Percentiles rank a stretch among this genome's conserved stretches.
These are phyloP conservation scores for Aspergillus indologenus DNA, from an alignment of 495 filamentous ascomycete genomes.

Conservation along the genomic window DNA sequence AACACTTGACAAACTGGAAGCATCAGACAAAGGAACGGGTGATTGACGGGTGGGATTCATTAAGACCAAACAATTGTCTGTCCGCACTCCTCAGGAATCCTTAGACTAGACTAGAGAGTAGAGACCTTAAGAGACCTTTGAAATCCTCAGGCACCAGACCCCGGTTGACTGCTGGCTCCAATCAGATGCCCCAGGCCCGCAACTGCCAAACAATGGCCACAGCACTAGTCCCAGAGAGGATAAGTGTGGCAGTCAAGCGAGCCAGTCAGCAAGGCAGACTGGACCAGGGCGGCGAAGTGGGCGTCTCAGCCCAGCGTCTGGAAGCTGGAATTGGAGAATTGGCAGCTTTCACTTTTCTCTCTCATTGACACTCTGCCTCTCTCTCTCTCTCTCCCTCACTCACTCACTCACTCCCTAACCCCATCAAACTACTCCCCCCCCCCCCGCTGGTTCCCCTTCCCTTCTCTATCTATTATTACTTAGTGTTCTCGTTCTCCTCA, in stretches of 20 bases:
- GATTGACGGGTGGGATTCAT: neutral
- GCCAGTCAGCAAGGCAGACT: constrained; percentile 1
- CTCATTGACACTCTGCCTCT: constrained; percentile 18
- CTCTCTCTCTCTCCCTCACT: constrained; percentile 28
- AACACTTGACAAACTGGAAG: neutral
- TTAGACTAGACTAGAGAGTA: too few species aligned
- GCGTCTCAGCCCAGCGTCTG: constrained; percentile 7
- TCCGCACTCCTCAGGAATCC: neutral
- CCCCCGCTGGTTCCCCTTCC: constrained; percentile 15
- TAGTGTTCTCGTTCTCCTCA: constrained; percentile 32
- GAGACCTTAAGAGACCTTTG: neutral
- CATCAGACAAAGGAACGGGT: neutral
- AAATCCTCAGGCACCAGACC: constrained; percentile 1
- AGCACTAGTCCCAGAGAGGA: neutral
- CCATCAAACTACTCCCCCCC: too few species aligned
- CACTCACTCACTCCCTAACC: too few species aligned
- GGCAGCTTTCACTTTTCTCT: constrained; percentile 16
- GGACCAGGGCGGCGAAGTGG: neutral
- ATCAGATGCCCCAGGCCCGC: neutral
- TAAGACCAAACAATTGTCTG: neutral
- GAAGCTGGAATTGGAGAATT: neutral
- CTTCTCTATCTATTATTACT: constrained; percentile 18
- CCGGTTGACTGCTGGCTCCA: constrained; percentile 1
- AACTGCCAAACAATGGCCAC: constrained; percentile 1
- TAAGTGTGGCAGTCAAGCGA: constrained; percentile 1